phyloP scores from a whole-genome alignment of 208 protist genomes.

The Trypanosoma cruzi region DNA sequence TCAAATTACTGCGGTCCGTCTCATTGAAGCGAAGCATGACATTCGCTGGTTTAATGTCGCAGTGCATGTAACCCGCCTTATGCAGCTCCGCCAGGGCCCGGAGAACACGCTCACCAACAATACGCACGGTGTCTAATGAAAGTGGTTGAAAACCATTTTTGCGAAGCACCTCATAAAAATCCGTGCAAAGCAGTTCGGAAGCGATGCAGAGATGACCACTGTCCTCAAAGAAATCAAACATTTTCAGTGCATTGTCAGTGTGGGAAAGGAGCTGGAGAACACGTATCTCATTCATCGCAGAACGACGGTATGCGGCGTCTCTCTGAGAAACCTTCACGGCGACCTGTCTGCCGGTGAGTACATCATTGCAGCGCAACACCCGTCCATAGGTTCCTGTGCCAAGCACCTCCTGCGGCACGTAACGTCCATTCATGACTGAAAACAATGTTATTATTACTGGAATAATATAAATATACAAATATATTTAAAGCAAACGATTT shows the following conservation, averaged over 20 bases:
- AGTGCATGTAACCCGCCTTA: conserved; percentile 92
- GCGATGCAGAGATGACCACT: conserved; percentile 84
- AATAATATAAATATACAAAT: conserved; percentile 3
- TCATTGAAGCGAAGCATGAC: conserved; percentile 78
- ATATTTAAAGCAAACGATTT: conserved; percentile 7
- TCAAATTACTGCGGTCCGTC: neutral
- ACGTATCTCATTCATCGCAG: conserved; percentile 82
- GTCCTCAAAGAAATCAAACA: conserved; percentile 83
- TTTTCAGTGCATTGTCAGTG: conserved; percentile 43
- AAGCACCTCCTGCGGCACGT: conserved; percentile 70
- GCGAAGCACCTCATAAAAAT: conserved; percentile 74
- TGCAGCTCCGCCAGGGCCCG: conserved; percentile 67
- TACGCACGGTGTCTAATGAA: conserved; percentile 49
- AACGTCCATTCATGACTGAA: conserved; percentile 50
- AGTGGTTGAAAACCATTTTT: conserved; percentile 55
- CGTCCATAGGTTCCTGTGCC: conserved; percentile 94
- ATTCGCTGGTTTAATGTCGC: conserved; percentile 97
- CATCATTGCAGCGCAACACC: conserved; percentile 89
- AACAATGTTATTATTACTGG: no score
- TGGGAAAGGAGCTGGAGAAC: conserved; percentile 50
- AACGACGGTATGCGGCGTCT: conserved; percentile 78
- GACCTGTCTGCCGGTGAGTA: conserved; percentile 62
- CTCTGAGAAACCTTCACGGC: conserved; percentile 88
- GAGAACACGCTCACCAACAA: conserved; percentile 53
- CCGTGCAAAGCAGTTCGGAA: conserved; percentile 73